phyloP scores from a whole-genome alignment of 306 rosid genomes.

The Benincasa hispida region DNA sequence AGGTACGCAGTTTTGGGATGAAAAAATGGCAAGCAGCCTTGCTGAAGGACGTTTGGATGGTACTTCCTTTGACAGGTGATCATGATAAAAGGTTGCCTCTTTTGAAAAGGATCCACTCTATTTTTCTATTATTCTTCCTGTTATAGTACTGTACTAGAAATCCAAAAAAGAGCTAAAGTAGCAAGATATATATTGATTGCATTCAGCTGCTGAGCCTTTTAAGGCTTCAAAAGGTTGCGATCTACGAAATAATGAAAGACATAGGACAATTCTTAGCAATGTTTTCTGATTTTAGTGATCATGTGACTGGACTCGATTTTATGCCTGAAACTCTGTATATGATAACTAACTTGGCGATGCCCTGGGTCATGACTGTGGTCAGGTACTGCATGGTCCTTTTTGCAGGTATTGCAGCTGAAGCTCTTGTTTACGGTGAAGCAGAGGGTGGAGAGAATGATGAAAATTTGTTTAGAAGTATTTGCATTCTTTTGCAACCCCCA shows the following conservation, averaged over 20 bases:
- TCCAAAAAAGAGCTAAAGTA: not conserved
- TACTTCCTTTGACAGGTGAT: conserved; percentile 78
- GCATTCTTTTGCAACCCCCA: conserved; percentile 79
- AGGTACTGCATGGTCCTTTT: conserved; percentile 98
- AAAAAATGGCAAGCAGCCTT: conserved; percentile 76
- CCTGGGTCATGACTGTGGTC: conserved; percentile 8
- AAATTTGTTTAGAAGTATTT: conserved; percentile 64
- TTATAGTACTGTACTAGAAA: not conserved
- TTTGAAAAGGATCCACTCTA: not conserved
- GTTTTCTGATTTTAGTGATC: not conserved
- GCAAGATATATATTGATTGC: not conserved
- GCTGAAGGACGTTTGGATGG: conserved; percentile 83
- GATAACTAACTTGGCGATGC: not conserved
- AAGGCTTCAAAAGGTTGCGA: not conserved
- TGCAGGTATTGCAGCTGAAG: conserved; percentile 97
- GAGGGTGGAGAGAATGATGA: conserved; percentile 99
- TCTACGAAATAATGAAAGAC: not conserved
- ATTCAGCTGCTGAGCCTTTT: not conserved
- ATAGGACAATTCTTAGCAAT: not conserved
- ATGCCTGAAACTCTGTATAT: not conserved
- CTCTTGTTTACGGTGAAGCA: conserved; percentile 87
- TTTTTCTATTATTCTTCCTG: not conserved
- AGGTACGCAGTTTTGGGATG: conserved; percentile 99
- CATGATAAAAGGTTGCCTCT: not conserved
- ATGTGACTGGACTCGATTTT: not conserved